Evolutionary conservation across 2,329 filamentous ascomycete genomes (phyloP).

Genomic region (Albophoma yamanashiensis): DNA sequence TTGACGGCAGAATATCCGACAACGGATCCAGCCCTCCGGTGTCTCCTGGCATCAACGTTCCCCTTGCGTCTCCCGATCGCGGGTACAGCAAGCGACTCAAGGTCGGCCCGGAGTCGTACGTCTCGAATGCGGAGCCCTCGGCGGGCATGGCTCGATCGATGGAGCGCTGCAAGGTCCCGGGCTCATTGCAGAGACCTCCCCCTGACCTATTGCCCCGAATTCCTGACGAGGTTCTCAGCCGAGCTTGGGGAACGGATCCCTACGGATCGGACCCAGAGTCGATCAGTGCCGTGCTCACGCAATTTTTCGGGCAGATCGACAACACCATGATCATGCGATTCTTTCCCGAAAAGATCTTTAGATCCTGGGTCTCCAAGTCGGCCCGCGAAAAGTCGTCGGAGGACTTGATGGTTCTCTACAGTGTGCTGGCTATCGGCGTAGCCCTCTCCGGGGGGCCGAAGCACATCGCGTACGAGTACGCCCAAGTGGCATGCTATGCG

Average conservation of each 20-base stretch:
- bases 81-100: slow-evolving; percentile 37
- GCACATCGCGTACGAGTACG: slow-evolving; percentile 27
- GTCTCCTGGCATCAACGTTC: slow-evolving; percentile 31
- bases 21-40: slow-evolving; percentile 36
- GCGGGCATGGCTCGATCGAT: slow-evolving; percentile 17
- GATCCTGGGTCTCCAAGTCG: slow-evolving; percentile 23
- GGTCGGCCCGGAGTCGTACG: slow-evolving; percentile 35
- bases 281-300: slow-evolving; percentile 25
- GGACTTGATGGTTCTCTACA: slow-evolving; percentile 36
- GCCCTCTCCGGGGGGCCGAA: slow-evolving; percentile 26
- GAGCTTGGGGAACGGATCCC: slow-evolving; percentile 39
- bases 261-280: slow-evolving; percentile 32
- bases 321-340: slow-evolving; percentile 30
- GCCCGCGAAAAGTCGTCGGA: slow-evolving; percentile 26
- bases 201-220: slow-evolving; percentile 33
- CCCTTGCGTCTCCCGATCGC: slow-evolving; percentile 20
- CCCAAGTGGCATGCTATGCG: slow-evolving; percentile 47
- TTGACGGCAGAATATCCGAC: slow-evolving; percentile 26
- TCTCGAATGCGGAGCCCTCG: slow-evolving; percentile 21
- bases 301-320: slow-evolving; percentile 31
- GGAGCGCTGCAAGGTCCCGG: slow-evolving; percentile 25
- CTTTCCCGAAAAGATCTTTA: slow-evolving; percentile 28
- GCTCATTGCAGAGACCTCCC: slow-evolving; percentile 23
- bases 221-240: slow-evolving; percentile 35
- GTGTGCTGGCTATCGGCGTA: slow-evolving; percentile 27